Conservation (phyloP, 345 rosid species). For the Kandelia obovata region DNA sequence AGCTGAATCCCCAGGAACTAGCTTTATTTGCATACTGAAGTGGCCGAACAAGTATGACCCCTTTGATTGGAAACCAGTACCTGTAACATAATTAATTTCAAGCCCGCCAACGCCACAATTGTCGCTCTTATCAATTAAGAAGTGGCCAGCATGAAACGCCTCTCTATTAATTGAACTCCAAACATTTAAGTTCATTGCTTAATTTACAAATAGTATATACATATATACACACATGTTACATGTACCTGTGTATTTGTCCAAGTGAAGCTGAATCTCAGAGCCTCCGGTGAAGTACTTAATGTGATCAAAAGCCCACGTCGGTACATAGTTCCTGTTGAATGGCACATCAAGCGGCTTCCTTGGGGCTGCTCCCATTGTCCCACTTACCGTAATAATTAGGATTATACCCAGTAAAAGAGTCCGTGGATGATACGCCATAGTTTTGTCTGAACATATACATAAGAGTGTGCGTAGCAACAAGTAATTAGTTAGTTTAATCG, state of each 20-base stretch:
- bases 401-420: slow-evolving; percentile 30
- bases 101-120: no score
- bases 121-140: no score
- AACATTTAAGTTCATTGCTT: neutral
- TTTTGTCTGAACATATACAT: neutral
- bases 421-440: slow-evolving; percentile 7
- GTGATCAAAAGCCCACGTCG: slow-evolving; percentile 95
- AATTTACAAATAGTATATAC: neutral
- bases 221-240: no score
- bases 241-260: slow-evolving; percentile 78
- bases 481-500: neutral
- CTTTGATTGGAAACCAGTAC: slow-evolving; percentile 87
- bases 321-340: slow-evolving; percentile 69
- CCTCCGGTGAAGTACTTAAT: slow-evolving; percentile 77
- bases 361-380: slow-evolving; percentile 51
- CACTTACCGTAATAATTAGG: slow-evolving; percentile 35
- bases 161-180: neutral
- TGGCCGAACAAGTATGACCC: slow-evolving; percentile 79
- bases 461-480: neutral
- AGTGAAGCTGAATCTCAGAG: slow-evolving; percentile 56
- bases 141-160: no score
- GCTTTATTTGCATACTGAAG: slow-evolving; percentile 77
- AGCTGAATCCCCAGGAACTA: slow-evolving; percentile 79
- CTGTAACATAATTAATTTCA: slow-evolving; percentile 22
- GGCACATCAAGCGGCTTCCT: slow-evolving; percentile 58